Conservation (phyloP, 2,329 filamentous ascomycete species). For the Colletotrichum chlorophyti region DNA sequence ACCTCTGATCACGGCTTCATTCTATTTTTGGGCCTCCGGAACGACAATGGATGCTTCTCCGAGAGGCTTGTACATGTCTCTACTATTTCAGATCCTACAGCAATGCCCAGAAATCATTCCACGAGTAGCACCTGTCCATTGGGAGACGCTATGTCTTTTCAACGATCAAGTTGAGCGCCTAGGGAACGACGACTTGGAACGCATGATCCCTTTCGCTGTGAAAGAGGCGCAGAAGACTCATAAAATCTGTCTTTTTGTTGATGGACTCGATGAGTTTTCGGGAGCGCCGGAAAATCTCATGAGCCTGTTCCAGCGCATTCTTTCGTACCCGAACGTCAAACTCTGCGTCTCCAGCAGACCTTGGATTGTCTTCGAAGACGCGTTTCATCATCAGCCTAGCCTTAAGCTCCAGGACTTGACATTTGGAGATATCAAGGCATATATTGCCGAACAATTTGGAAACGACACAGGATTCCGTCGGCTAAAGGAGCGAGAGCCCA, state of each 20-base stretch:
- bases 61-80: not conserved
- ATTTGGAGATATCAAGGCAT: constrained; percentile 24
- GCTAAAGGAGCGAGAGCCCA: not conserved
- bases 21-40: constrained; percentile 1
- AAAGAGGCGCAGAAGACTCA: not conserved
- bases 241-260: constrained; percentile 33
- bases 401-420: constrained; percentile 31
- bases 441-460: constrained; percentile 3
- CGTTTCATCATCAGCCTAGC: constrained; percentile 10
- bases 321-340: constrained; percentile 32
- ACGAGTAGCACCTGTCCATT: not conserved
- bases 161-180: not conserved
- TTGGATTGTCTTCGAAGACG: constrained; percentile 30
- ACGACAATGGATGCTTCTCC: not conserved
- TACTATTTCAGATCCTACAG: not conserved
- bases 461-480: not conserved
- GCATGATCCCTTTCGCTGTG: not conserved
- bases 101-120: not conserved
- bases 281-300: constrained; percentile 20
- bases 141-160: not conserved
- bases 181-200: not conserved
- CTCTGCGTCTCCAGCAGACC: constrained; percentile 39
- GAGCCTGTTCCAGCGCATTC: constrained; percentile 4
- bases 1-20: not conserved
- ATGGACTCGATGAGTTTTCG: constrained; percentile 35